Conservation (phyloP, 2,329 filamentous ascomycete species). For the Epichloe coenophiala region DNA sequence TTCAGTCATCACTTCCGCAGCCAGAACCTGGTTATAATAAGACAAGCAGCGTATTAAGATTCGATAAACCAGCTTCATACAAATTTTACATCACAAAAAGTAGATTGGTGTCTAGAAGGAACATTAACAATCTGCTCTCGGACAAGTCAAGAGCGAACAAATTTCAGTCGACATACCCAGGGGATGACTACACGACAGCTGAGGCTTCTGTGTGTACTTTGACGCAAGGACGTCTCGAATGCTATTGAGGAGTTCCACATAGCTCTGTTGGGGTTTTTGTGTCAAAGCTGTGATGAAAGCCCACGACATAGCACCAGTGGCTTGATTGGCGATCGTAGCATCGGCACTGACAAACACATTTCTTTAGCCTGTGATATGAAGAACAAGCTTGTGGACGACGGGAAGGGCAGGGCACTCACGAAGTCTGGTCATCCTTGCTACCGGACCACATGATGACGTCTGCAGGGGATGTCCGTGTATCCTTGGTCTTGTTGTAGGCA, state of each 20-base stretch:
- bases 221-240: slow-evolving; percentile 77
- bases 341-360: slow-evolving; percentile 50
- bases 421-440: slow-evolving; percentile 90
- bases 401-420: slow-evolving; percentile 26
- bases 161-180: slow-evolving; percentile 50
- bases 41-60: too few species aligned
- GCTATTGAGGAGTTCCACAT: slow-evolving; percentile 88
- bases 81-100: slow-evolving; percentile 48
- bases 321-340: slow-evolving; percentile 73
- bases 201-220: slow-evolving; percentile 90
- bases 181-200: slow-evolving; percentile 91
- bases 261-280: slow-evolving; percentile 91
- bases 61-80: too few species aligned
- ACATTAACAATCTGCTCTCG: too few species aligned
- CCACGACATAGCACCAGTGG: slow-evolving; percentile 96
- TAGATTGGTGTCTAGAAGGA: slow-evolving; percentile 43
- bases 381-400: too few species aligned
- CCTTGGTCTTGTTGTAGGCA: slow-evolving; percentile 64
- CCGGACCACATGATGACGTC: slow-evolving; percentile 98
- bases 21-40: too few species aligned
- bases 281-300: slow-evolving; percentile 86
- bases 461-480: slow-evolving; percentile 84
- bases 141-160: too few species aligned
- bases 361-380: too few species aligned
- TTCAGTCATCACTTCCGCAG: too few species aligned